Evolutionary conservation across 1,139 yeast genomes (phyloP), one percentile per base, ranked within the genome.

Genomic region (Eremothecium gossypii): DNA sequence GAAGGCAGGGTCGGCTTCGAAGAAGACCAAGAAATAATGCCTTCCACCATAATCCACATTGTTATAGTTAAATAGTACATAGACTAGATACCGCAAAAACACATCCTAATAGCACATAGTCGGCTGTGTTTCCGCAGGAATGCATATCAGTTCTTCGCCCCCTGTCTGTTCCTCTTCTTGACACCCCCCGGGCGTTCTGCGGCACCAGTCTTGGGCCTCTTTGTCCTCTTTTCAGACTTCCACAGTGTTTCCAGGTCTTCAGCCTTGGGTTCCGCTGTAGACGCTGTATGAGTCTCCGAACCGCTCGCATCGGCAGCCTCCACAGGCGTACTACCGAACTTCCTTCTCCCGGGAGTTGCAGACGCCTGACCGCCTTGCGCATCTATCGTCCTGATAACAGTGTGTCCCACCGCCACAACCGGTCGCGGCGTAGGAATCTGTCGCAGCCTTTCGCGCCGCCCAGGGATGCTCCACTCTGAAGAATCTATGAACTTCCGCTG

Each of bases 341-440:
- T 17, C 23, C 23, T 17, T 6, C 23, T 3, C 23, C 23, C 23
- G 6, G 23, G 3, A 17, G 23, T 17, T 6, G 23, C 23, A 17
- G 23, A 17, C 23, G 6, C 3, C 23, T 17, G 3, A 4, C 23
- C 23, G 6, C 23, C 6, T 17, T 17, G 23, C 23, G 23, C 23
- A 17, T 17, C 23, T 17, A 17, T 17, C 23, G 23, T 17, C 6
- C 23, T 17, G 23, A 17, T 17, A 17, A 17, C 23, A 2, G 76
- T 70, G 51, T 71, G 77, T 0, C 83, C 83, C 5, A 76, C 68
- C 1, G 65, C 56, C 27, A 59, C 61, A 8, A 29, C 34, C 3
- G 72, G 61, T 7, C 56, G 56, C 4, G 54, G 55, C 28, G 52
- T 55, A 12, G 57, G 58, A 31, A 28, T 14, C 8, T 30, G 33